phyloP scores from a whole-genome alignment of 202 grass and related monocot species.

The Saccharum hybrid region DNA sequence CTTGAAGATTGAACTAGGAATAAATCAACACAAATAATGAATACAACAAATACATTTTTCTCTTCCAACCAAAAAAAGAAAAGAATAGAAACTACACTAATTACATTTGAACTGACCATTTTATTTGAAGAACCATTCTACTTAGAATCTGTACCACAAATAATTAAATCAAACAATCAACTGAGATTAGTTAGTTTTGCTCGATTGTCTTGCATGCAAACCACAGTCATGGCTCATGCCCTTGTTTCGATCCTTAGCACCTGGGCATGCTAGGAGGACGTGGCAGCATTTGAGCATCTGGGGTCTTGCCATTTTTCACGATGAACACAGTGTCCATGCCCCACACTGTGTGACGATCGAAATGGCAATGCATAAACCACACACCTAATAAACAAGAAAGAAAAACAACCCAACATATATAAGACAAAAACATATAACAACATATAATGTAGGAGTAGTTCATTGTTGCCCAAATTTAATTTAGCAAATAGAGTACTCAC shows the following conservation, averaged over 20 bases:
- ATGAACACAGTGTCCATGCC: slow-evolving; percentile 68
- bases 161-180: not conserved
- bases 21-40: no score
- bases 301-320: slow-evolving; percentile 59
- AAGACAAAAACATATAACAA: not conserved
- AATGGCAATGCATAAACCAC: slow-evolving; percentile 85
- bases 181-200: not conserved
- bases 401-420: not conserved
- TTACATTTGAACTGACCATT: no score
- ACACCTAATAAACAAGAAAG: slow-evolving; percentile 46
- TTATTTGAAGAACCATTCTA: no score
- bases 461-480: not conserved
- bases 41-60: no score
- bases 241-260: slow-evolving; percentile 30
- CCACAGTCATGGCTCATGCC: not conserved
- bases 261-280: slow-evolving; percentile 49
- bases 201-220: not conserved
- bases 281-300: slow-evolving; percentile 34
- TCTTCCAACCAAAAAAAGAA: no score
- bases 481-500: slow-evolving; percentile 23
- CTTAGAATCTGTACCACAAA: not conserved
- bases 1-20: no score
- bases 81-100: no score
- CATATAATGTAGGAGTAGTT: no score
- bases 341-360: slow-evolving; percentile 56